phyloP scores from a whole-genome alignment of 768 basidiomycete species.

The Clathrus columnatus region DNA sequence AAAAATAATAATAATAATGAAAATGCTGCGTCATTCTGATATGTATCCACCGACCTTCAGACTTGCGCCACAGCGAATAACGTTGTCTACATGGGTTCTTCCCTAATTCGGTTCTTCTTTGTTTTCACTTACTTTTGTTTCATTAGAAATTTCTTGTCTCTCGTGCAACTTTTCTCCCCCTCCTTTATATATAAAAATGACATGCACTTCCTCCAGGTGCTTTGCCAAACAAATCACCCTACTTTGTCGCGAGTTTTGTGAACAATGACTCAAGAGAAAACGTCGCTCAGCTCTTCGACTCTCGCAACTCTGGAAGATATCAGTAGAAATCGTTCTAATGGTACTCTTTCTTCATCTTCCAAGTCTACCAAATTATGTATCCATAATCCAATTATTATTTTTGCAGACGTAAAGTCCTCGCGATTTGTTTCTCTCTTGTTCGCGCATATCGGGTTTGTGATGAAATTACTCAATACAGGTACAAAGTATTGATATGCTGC shows the following conservation, averaged over 20 bases:
- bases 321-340: not conserved
- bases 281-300: not conserved
- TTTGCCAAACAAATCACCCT: not conserved
- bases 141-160: not conserved
- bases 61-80: not conserved
- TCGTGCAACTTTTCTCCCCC: not conserved
- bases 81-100: too few species aligned
- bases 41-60: not conserved
- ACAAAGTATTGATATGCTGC: not conserved
- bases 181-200: not conserved
- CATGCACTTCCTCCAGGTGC: not conserved
- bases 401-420: not conserved
- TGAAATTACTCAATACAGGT: not conserved
- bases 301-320: not conserved
- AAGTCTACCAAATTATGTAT: not conserved
- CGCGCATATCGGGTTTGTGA: slow-evolving; percentile 59
- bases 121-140: not conserved
- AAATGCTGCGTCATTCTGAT: not conserved
- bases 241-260: not conserved
- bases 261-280: not conserved
- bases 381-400: not conserved
- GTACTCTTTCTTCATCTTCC: not conserved
- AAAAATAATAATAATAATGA: not conserved
- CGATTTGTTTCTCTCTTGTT: slow-evolving; percentile 42
- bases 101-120: not conserved